Evolutionary conservation across 495 filamentous ascomycete species (phyloP), one percentile per base, ranked within the genome.

Genomic region (Aspergillus funiculosus): DNA sequence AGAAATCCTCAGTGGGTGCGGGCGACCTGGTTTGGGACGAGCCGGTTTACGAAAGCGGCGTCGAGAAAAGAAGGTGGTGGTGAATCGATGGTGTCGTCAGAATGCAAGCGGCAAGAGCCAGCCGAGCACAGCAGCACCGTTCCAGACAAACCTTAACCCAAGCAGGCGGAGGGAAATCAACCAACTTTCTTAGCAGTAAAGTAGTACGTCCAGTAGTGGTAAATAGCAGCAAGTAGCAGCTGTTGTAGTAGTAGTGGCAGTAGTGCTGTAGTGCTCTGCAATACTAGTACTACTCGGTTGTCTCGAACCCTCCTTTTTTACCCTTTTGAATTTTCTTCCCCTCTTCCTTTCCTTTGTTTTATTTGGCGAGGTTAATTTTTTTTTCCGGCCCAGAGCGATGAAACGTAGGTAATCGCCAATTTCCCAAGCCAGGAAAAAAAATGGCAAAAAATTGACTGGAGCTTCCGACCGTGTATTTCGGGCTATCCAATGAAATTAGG

Each of bases 81-180:
- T 32, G 48, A 20, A 28, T 35, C 19, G 51, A 56, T 59, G 56
- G 59, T 63, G 62, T 61, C 57, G 62, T 65, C 60, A 65, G 58
- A 57, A 52, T 54, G 57, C 61, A 62, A 60, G 59, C 60, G 51
- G 62, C 58, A 52, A 51, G 44, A 56, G 54, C 49, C 26, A 43
- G 17, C 39, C 39, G 39, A 34, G 34, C 28, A 43, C 21, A 13
- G 20, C 64, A 44, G 31, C 43, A 45, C 25, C 55, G 65, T 63
- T 63, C 40, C 62, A 64, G 50, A 56, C 66, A 52, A 68, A 66
- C 51, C 58, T 64, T 48, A 55, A 75, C 56, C 57, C 69, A 27
- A 41, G 38, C 26, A 45, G 43, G 41, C 25, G 48, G 43, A 52
- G 26, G 32, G 46, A 39, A 42, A 36, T 29, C 32, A 41, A 47